Evolutionary conservation across 2,329 filamentous ascomycete genomes (phyloP), one percentile per base, ranked within the genome.

Genomic region (Cercospora nicotianae): DNA sequence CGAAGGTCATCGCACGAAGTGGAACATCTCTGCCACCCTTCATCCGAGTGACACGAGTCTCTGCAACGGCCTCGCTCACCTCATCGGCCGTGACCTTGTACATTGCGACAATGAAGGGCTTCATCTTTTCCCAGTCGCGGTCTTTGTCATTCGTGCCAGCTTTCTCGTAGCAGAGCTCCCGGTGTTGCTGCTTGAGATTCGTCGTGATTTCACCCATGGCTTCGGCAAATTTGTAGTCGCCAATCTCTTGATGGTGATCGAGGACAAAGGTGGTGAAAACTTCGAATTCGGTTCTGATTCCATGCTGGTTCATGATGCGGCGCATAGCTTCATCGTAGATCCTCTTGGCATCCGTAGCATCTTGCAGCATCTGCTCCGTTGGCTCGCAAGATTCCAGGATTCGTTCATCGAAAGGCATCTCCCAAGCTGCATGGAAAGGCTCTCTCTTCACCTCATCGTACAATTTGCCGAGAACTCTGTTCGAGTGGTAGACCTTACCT

Each of bases 251-350:
- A 8, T 91, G 91, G 75, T 91, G 92, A 1, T 86, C 86, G 67
- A 98, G 83, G 2, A 94, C 87, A 78, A 97, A 98, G 0, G 92
- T 90, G 0, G 93, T 90, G 89, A 90, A 97, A 10, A 96, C 87
- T 79, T 99, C 95, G 72, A 97, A 97, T 75, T 99, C 95, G 0
- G 91, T 96, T 18, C 83, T 81, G 65, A 98, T 91, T 53, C 91
- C 90, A 72, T 93, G 88, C 74, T 97, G 94, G 1, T 89, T 90
- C 88, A 98, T 94, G 65, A 97, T 84, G 0, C 93, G 87, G 12
- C 87, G 87, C 74, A 98, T 85, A 0, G 88, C 86, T 16, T 86
- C 85, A 75, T 99, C 95, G 72, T 98, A 97, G 31, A 90, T 83
- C 0, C 75, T 76, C 79, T 99, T 99, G 74, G 97, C 81, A 9